Conservation (phyloP, 371 early-diverging fungal species). For the Gilbertella persicaria region DNA sequence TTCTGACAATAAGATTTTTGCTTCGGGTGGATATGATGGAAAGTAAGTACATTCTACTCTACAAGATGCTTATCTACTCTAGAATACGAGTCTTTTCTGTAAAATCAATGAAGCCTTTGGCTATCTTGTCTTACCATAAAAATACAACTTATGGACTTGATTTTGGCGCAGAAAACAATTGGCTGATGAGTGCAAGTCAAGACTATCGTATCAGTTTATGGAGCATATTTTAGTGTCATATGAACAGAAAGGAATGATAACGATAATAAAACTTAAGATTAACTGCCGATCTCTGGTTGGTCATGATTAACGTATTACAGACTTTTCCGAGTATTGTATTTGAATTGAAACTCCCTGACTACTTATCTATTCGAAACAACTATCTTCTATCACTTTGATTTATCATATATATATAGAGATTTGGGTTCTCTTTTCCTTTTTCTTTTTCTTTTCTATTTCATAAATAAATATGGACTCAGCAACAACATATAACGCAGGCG, state of each 20-base stretch:
- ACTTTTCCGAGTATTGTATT: background rate
- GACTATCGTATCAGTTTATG: conserved; percentile 55
- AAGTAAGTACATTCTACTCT: conserved; percentile 25
- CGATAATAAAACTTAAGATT: background rate
- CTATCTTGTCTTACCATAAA: conserved; percentile 47
- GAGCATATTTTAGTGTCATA: conserved; percentile 39
- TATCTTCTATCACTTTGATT: background rate
- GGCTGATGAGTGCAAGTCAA: conserved; percentile 44
- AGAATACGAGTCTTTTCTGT: conserved; percentile 54
- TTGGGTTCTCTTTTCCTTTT: conserved; percentile 7
- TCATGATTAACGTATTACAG: background rate
- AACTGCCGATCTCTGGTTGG: background rate
- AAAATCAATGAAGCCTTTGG: conserved; percentile 50
- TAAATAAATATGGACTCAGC: conserved; percentile 12
- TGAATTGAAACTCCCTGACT: conserved; percentile 1
- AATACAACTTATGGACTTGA: conserved; percentile 45
- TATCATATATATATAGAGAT: background rate
- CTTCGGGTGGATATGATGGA: conserved; percentile 57
- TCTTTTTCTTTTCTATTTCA: conserved; percentile 1
- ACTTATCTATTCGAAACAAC: background rate
- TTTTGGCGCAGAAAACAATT: conserved; percentile 29
- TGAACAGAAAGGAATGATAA: background rate
- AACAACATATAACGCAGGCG: conserved; percentile 53
- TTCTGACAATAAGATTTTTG: conserved; percentile 51
- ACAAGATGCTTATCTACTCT: background rate